Percentiles rank a stretch among this genome's conserved stretches.
phyloP scores from a whole-genome alignment of 2,329 filamentous ascomycete genomes.

The Leptographium galeiforme region DNA sequence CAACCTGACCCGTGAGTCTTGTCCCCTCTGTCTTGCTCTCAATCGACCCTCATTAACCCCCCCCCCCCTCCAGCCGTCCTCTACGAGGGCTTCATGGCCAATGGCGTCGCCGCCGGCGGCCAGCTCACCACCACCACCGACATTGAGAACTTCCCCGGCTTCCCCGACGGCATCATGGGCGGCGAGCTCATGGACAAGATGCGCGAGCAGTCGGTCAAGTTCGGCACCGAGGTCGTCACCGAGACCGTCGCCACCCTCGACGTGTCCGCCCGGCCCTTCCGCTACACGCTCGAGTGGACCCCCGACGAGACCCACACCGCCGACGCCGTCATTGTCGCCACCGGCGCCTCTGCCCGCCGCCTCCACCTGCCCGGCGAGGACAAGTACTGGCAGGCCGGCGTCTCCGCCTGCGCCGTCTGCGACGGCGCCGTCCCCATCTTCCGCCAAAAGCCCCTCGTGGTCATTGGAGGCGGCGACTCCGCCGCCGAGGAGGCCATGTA shows the following conservation, averaged over 20 bases:
- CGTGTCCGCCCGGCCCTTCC: constrained; percentile 73
- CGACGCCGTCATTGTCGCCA: constrained; percentile 86
- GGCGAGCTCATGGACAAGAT: constrained; percentile 88
- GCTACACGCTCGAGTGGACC: constrained; percentile 81
- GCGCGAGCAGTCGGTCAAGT: constrained; percentile 79
- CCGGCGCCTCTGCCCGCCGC: constrained; percentile 80
- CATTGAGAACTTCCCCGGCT: constrained; percentile 95
- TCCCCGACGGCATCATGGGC: constrained; percentile 79
- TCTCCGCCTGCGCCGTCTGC: constrained; percentile 93
- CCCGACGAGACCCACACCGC: constrained; percentile 77
- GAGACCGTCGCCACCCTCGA: constrained; percentile 89
- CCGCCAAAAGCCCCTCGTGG: constrained; percentile 86
- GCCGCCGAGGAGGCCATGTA: constrained; percentile 96
- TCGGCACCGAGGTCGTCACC: constrained; percentile 84
- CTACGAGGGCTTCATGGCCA: constrained; percentile 96
- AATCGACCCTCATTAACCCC: not conserved
- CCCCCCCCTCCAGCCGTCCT: constrained; percentile 49
- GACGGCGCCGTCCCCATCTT: constrained; percentile 96
- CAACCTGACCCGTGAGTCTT: constrained; percentile 61
- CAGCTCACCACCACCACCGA: constrained; percentile 98
- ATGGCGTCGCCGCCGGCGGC: constrained; percentile 88
- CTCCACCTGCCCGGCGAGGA: constrained; percentile 78
- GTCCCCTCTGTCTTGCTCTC: too few species aligned
- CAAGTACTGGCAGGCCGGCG: constrained; percentile 93
- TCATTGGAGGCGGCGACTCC: constrained; percentile 93